Conservation (phyloP, 768 basidiomycete species). For the Hericium alpestre region DNA sequence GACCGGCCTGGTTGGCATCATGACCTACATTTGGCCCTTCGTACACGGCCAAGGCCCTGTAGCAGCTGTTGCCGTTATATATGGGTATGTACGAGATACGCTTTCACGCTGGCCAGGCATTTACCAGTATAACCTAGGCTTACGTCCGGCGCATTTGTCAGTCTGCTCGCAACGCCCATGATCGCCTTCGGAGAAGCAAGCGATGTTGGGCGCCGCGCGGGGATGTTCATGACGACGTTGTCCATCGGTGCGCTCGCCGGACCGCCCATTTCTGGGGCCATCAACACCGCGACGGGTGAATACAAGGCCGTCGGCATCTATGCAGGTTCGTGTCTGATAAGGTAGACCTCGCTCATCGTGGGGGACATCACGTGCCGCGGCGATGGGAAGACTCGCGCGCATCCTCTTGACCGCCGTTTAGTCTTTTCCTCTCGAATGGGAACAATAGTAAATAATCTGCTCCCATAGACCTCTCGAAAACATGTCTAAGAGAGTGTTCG, state of each 20-base stretch:
- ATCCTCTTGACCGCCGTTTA: too few species aligned
- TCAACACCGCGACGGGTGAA: conserved; percentile 39
- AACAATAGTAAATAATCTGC: too few species aligned
- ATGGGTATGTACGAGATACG: conserved; percentile 39
- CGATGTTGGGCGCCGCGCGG: conserved; percentile 56
- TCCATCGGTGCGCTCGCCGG: conserved; percentile 57
- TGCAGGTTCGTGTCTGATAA: conserved; percentile 27
- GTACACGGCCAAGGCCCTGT: conserved; percentile 32
- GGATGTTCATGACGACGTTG: conserved; percentile 52
- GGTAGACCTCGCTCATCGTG: too few species aligned
- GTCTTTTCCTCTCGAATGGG: too few species aligned
- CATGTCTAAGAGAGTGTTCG: too few species aligned
- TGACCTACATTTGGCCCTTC: conserved; percentile 69
- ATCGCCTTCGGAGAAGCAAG: conserved; percentile 48
- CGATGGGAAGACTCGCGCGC: too few species aligned
- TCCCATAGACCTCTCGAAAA: too few species aligned
- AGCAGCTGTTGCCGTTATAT: conserved; percentile 46
- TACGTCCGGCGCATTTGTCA: conserved; percentile 51
- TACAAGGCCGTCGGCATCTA: conserved; percentile 47
- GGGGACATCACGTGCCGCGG: too few species aligned
- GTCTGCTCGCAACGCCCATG: conserved; percentile 44
- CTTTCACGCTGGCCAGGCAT: neutral
- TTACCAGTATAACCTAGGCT: conserved; percentile 27
- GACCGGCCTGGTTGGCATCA: conserved; percentile 39
- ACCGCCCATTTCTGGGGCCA: conserved; percentile 66